These are phyloP conservation scores for Sordariomycetes sp. DNA, from an alignment of 2,329 filamentous ascomycete species.

Conservation along the genomic window DNA sequence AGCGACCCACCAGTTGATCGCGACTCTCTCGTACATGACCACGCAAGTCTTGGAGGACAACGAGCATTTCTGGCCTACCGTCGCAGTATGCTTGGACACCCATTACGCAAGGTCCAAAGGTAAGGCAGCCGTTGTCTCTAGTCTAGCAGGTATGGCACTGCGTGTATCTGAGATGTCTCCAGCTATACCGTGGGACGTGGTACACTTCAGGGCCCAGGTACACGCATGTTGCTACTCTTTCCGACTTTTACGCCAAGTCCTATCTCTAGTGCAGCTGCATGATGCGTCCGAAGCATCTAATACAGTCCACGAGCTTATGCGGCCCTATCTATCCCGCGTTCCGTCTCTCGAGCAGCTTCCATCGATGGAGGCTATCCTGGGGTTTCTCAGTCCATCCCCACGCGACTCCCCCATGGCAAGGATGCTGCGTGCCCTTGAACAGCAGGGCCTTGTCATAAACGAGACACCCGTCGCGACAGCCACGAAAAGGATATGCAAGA, in stretches of 20 bases:
- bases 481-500: background rate
- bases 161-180: background rate
- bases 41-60: background rate
- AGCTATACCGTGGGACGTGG: conserved; percentile 35
- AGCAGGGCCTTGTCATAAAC: background rate
- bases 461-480: background rate
- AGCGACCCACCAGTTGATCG: conserved; percentile 3
- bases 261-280: conserved; percentile 9
- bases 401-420: background rate
- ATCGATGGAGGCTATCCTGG: conserved; percentile 1
- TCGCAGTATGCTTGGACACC: conserved; percentile 7
- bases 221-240: conserved; percentile 30
- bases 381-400: background rate
- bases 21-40: background rate
- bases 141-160: background rate
- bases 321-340: conserved; percentile 1
- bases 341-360: conserved; percentile 6
- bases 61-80: conserved; percentile 1
- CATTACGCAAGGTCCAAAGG: conserved; percentile 11
- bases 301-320: background rate
- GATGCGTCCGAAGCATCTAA: background rate
- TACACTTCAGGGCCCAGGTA: conserved; percentile 51
- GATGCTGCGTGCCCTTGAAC: background rate
- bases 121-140: conserved; percentile 8
- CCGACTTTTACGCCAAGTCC: conserved; percentile 23